Base-by-base conservation (phyloP, 2,329 filamentous ascomycete species). In the Aspergillus caelatus region DNA sequence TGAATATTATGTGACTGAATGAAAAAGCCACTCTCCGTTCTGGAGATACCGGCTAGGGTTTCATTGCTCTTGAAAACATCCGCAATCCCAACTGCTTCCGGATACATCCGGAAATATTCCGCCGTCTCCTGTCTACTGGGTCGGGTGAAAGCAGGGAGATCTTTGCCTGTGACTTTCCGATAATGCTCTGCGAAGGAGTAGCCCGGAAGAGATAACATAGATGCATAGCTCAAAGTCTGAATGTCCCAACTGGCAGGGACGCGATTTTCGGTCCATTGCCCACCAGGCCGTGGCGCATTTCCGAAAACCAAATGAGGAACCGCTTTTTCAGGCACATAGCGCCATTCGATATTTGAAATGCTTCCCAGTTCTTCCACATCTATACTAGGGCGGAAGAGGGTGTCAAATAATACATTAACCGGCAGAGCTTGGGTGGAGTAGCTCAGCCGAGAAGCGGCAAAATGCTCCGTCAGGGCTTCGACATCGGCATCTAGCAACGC, bases 401-500 rank as follows among this genome's bases (percentile, higher is more conserved):
- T 87, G 67, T 88, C 86, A 9, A 88, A 77, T 21, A 89, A 79
- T 14, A 85, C 85, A 68, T 89, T 88, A 60, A 88, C 78, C 0
- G 86, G 86, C 3, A 88, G 78, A 3, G 86, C 85, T 67, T 88
- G 86, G 0, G 84, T 87, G 45, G 86, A 88, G 75, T 89, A 88
- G 8, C 85, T 85, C 48, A 88, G 79, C 2, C 83, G 83, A 0
- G 86, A 86, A 2, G 83, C 82, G 10, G 76, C 77, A 67, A 89
- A 88, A 71, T 88, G 86, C 16, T 83, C 82, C 30, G 85, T 87
- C 41, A 88, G 75, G 58, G 81, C 67, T 48, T 80, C 66, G 68
- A 83, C 70, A 74, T 85, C 72, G 72, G 78, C 70, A 58, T 83
- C 75, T 14, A 88, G 79, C 4, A 88, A 77, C 55, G 81, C 79